Base-by-base conservation (phyloP, 371 early-diverging fungal genomes). In the Umbelopsis sp. region DNA sequence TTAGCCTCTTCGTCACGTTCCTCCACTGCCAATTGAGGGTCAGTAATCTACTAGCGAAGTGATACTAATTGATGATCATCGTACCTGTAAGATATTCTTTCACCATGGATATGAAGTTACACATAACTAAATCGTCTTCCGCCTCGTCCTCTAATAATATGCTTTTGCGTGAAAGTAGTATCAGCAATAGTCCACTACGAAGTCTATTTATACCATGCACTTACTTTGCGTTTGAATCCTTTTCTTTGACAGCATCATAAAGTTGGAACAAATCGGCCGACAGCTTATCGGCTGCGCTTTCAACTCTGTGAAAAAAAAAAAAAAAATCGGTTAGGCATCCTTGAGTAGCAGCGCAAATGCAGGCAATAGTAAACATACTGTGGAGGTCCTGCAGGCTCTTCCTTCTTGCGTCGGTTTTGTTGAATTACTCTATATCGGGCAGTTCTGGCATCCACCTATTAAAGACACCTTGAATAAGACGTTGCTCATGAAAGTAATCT, bases 91-190 rank as follows among this genome's bases (percentile, higher is more conserved):
- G 71, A 63, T 89, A 88, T 68, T 91, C 90, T 50, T 88, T 85
- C 5, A 93, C 90, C 89, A 93, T 89, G 0, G 92, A 90, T 63
- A 91, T 80, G 66, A 91, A 83, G 63, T 91, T 89, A 66, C 88
- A 89, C 85, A 87, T 86, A 32, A 89, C 88, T 35, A 89, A 88
- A 53, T 87, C 86, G 63, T 79, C 79, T 11, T 81, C 80, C 18
- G 68, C 48, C 63, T 72, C 77, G 50, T 86, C 78, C 74, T 74
- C 71, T 29, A 83, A 18, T 68, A 74, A 52, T 45, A 81, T 50
- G 51, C 83, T 69, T 70, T 52, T 35, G 10, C 0, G 14, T 11
- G 14, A 16, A 18, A n/a, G 22, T 1, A 0, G 18, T 16, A 32
- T 53, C 4, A 57, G 57, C 12, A 29, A 4, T 16, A 41, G 41